Percentiles rank a stretch among this genome's conserved stretches.
phyloP scores from a whole-genome alignment of 2,329 filamentous ascomycete species.

The Penicillium sp. region DNA sequence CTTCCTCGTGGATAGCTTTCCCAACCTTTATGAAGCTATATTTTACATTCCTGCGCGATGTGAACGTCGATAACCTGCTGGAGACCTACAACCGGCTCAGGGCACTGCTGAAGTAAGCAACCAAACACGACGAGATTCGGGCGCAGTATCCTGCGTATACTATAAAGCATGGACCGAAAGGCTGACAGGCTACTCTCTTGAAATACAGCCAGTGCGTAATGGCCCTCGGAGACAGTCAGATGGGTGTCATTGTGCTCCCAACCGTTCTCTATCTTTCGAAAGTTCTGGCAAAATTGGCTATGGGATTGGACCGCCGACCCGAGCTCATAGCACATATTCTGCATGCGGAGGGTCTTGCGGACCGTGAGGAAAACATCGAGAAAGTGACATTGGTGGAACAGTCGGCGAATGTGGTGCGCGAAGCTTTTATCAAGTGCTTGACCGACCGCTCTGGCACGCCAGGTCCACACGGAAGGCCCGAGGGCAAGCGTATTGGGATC shows the following conservation, averaged over 20 bases:
- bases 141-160: neutral
- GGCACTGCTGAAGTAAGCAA: constrained; percentile 65
- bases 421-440: constrained; percentile 84
- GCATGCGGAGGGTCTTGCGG: constrained; percentile 36
- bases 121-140: neutral
- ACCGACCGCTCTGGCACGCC: constrained; percentile 69
- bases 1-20: constrained; percentile 70
- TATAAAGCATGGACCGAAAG: neutral
- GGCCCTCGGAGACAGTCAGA: constrained; percentile 70
- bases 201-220: constrained; percentile 67
- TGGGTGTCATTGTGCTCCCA: constrained; percentile 75
- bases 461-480: constrained; percentile 58
- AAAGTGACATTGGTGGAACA: constrained; percentile 77
- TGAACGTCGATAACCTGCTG: constrained; percentile 69
- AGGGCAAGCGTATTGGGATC: constrained; percentile 80
- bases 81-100: constrained; percentile 70
- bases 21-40: constrained; percentile 76
- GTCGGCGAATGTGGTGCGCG: constrained; percentile 81
- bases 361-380: constrained; percentile 59
- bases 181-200: neutral
- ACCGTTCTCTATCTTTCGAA: constrained; percentile 78
- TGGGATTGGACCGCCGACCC: constrained; percentile 74
- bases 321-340: constrained; percentile 66
- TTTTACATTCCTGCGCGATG: constrained; percentile 72
- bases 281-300: constrained; percentile 73